Conservation (phyloP, 495 filamentous ascomycete genomes). For the Oidiodendron maius region DNA sequence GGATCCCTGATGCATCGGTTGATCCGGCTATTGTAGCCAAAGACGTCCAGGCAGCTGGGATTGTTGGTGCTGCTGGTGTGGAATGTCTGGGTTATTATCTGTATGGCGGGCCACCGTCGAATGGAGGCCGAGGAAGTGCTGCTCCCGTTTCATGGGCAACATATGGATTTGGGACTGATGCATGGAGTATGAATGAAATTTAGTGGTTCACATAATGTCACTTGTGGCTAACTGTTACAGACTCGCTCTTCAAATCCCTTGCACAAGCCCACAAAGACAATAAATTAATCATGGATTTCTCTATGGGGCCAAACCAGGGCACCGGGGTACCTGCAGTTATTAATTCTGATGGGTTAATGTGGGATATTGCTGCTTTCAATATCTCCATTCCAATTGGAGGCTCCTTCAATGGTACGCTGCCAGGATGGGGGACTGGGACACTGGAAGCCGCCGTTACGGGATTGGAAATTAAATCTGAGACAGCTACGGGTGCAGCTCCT, state of each 20-base stretch:
- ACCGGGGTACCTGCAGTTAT: conserved; percentile 44
- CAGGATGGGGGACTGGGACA: too few relatives aligned
- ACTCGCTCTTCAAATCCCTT: conserved; percentile 36
- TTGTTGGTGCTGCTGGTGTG: conserved; percentile 34
- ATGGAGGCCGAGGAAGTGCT: neutral
- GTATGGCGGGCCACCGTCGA: neutral
- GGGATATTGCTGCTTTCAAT: too few relatives aligned
- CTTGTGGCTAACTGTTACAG: too few relatives aligned
- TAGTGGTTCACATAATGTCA: too few relatives aligned
- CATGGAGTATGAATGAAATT: conserved; percentile 31
- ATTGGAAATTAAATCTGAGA: too few relatives aligned
- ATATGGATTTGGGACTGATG: conserved; percentile 42
- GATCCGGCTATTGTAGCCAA: conserved; percentile 21
- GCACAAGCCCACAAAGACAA: conserved; percentile 30
- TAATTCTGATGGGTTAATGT: too few relatives aligned
- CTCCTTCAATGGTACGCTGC: too few relatives aligned
- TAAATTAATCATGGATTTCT: conserved; percentile 39
- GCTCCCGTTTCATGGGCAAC: conserved; percentile 31
- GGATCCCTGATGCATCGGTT: conserved; percentile 38
- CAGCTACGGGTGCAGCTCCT: too few relatives aligned
- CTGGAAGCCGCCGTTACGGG: too few relatives aligned
- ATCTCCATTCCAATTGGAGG: too few relatives aligned
- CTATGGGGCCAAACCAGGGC: conserved; percentile 42
- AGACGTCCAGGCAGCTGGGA: conserved; percentile 30
- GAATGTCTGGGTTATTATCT: conserved; percentile 38